Evolutionary conservation across 495 filamentous ascomycete genomes (phyloP).

Genomic region (Darksidea phi): DNA sequence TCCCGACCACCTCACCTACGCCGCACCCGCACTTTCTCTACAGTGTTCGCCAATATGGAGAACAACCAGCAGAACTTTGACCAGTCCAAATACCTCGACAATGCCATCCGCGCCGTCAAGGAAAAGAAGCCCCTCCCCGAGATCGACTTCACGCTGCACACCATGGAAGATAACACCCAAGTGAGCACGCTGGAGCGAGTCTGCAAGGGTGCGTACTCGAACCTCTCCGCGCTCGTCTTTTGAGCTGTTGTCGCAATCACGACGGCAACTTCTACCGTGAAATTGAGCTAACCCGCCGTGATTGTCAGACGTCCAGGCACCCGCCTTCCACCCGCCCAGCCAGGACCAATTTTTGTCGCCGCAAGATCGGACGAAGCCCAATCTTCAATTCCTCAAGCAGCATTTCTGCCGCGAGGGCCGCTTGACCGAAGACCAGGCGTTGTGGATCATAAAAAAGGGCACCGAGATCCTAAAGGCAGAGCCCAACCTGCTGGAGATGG

Average conservation of each 20-base stretch:
- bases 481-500: conserved; percentile 97
- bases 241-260: not conserved
- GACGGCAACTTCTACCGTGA: not conserved
- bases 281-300: conserved; percentile 31
- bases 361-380: conserved; percentile 80
- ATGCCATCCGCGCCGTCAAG: conserved; percentile 67
- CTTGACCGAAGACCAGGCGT: conserved; percentile 91
- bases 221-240: not conserved
- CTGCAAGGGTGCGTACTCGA: conserved; percentile 75
- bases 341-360: conserved; percentile 78
- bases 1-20: conserved; percentile 1
- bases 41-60: conserved; percentile 22
- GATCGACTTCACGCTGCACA: conserved; percentile 97
- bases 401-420: conserved; percentile 97
- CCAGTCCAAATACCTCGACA: conserved; percentile 44
- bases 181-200: conserved; percentile 94
- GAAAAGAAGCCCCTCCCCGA: conserved; percentile 93
- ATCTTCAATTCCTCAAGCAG: conserved; percentile 92
- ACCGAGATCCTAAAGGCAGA: conserved; percentile 80
- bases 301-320: conserved; percentile 85
- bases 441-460: conserved; percentile 88
- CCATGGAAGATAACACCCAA: conserved; percentile 93
- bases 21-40: conserved; percentile 11
- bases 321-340: conserved; percentile 83
- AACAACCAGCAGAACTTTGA: conserved; percentile 27